A percentile compares a stretch with the other conserved stretches of the same genome.
phyloP scores from a whole-genome alignment of 2,329 filamentous ascomycete genomes.

The Colletotrichum lentis region DNA sequence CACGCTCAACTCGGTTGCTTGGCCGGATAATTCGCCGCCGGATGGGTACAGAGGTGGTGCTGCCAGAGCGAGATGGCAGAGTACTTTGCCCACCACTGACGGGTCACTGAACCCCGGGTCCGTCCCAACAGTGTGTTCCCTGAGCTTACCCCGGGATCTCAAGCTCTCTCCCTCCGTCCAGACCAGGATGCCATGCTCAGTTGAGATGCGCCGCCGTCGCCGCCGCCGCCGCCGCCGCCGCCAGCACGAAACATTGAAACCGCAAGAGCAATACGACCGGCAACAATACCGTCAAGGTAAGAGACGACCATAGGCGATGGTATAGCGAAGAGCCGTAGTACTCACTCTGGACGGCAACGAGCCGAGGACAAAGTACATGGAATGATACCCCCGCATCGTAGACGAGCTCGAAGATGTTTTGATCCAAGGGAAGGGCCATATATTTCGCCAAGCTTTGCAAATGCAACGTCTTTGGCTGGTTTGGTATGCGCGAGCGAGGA shows the following conservation, averaged over 20 bases:
- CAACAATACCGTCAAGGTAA: slow-evolving; percentile 15
- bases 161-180: not conserved
- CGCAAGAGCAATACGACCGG: not conserved
- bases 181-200: slow-evolving; percentile 29
- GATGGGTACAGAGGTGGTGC: slow-evolving; percentile 26
- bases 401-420: slow-evolving; percentile 1
- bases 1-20: slow-evolving; percentile 3
- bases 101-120: slow-evolving; percentile 16
- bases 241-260: not conserved
- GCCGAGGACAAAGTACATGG: not conserved
- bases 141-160: slow-evolving; percentile 33
- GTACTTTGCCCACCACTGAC: slow-evolving; percentile 28
- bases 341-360: not conserved
- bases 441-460: slow-evolving; percentile 28
- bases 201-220: slow-evolving; percentile 18
- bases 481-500: slow-evolving; percentile 6
- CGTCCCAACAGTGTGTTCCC: slow-evolving; percentile 9
- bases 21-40: slow-evolving; percentile 30
- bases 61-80: slow-evolving; percentile 32
- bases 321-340: not conserved
- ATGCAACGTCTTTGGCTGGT: slow-evolving; percentile 13
- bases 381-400: slow-evolving; percentile 3
- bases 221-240: slow-evolving; percentile 16
- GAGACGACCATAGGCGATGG: not conserved
- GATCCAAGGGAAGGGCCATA: slow-evolving; percentile 12